Evolutionary conservation across 1,139 yeast genomes (phyloP).

Genomic region (Wickerhamomyces sp.): DNA sequence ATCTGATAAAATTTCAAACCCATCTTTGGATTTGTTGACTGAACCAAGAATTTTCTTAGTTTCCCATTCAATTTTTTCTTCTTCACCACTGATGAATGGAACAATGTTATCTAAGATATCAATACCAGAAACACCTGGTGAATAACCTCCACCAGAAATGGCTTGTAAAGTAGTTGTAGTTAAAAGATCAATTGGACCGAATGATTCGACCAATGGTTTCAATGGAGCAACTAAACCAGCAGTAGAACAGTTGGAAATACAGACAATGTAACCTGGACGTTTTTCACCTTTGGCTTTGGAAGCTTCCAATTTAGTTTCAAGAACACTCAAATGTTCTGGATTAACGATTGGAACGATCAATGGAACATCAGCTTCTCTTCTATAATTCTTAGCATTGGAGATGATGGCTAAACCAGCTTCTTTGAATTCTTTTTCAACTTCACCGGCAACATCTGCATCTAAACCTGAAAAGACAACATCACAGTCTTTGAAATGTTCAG

Average conservation of each 20-base stretch:
- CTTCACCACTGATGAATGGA: slow-evolving; percentile 95
- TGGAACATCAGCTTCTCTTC: slow-evolving; percentile 86
- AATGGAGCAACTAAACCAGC: slow-evolving; percentile 97
- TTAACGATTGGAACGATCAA: slow-evolving; percentile 92
- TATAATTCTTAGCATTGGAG: slow-evolving; percentile 94
- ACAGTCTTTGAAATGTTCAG: slow-evolving; percentile 77
- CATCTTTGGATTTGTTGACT: slow-evolving; percentile 41
- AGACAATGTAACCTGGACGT: slow-evolving; percentile 78
- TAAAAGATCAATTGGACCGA: slow-evolving; percentile 84
- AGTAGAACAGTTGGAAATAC: slow-evolving; percentile 97
- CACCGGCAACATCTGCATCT: slow-evolving; percentile 92
- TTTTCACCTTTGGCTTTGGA: slow-evolving; percentile 49
- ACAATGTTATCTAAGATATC: slow-evolving; percentile 92
- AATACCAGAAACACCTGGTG: slow-evolving; percentile 96
- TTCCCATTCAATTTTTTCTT: slow-evolving; percentile 98
- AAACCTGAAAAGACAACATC: slow-evolving; percentile 93
- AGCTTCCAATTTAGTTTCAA: slow-evolving; percentile 52
- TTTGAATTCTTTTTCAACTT: slow-evolving; percentile 78
- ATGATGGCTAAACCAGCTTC: slow-evolving; percentile 79
- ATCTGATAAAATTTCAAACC: slow-evolving; percentile 60
- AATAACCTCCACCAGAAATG: slow-evolving; percentile 96
- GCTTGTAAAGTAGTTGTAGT: slow-evolving; percentile 95
- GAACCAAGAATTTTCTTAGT: slow-evolving; percentile 87
- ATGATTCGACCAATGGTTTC: slow-evolving; percentile 81
- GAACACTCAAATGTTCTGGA: slow-evolving; percentile 83